These are phyloP conservation scores for Saksenaea oblongispora DNA, from an alignment of 371 early-diverging fungal species.

Conservation along the genomic window DNA sequence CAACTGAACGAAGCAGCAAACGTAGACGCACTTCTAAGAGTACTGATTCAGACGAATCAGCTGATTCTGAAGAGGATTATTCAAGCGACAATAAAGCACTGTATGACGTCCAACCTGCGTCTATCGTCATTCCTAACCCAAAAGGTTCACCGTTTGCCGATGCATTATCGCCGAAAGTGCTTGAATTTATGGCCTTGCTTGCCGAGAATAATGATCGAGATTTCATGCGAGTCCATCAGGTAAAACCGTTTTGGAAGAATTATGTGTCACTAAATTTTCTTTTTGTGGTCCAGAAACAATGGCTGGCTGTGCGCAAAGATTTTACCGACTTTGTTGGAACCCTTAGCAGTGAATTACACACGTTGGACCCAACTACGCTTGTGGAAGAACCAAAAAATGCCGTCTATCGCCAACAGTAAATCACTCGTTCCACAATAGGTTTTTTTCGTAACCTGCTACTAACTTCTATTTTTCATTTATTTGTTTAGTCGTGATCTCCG, in stretches of 20 bases:
- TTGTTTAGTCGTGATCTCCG: conserved; percentile 53
- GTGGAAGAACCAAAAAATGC: conserved; percentile 50
- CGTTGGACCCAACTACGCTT: conserved; percentile 47
- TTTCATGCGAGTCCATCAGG: conserved; percentile 44
- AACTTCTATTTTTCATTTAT: background rate
- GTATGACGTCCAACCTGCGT: conserved; percentile 26
- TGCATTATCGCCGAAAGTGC: conserved; percentile 50
- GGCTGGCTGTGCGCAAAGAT: conserved; percentile 37
- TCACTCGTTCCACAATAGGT: background rate
- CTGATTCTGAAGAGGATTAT: conserved; percentile 17
- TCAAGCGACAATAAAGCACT: conserved; percentile 22
- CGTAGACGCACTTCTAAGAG: background rate
- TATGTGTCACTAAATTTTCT: background rate
- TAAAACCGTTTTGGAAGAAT: background rate
- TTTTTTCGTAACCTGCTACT: background rate
- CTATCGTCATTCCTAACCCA: conserved; percentile 42
- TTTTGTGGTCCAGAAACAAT: conserved; percentile 32
- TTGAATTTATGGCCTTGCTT: conserved; percentile 52
- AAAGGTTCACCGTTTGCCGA: conserved; percentile 52
- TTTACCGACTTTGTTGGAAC: conserved; percentile 56
- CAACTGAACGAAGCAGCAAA: conserved; percentile 2
- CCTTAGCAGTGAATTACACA: conserved; percentile 40
- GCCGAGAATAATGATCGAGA: conserved; percentile 55
- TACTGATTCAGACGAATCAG: background rate
- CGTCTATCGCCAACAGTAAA: conserved; percentile 53